A percentile compares a stretch with the other conserved stretches of the same genome.
Evolutionary conservation across 306 rosid genomes (phyloP).

Genomic region (Begonia masoniana): DNA sequence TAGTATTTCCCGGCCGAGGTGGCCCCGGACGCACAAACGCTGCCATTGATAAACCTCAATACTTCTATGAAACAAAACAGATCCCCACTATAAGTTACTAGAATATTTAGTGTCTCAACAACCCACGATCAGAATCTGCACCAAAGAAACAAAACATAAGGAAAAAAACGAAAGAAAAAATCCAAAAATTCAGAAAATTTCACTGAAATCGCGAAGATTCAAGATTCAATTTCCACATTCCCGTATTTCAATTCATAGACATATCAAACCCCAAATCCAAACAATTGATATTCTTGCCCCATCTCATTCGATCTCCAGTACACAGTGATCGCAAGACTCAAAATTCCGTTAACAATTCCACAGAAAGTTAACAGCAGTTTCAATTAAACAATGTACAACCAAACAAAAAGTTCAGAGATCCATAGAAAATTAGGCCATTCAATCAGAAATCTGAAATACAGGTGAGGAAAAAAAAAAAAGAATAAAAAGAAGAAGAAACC

Average conservation of each 20-base stretch:
- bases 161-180: not conserved
- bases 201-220: not conserved
- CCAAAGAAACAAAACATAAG: slow-evolving; percentile 1
- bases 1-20: slow-evolving; percentile 52
- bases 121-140: slow-evolving; percentile 21
- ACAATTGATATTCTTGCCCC: not conserved
- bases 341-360: not conserved
- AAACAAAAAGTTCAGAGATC: slow-evolving; percentile 1
- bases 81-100: slow-evolving; percentile 4
- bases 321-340: not conserved
- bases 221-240: slow-evolving; percentile 2
- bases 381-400: not conserved
- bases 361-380: not conserved
- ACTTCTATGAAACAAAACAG: no score
- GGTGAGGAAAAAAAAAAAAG: not conserved
- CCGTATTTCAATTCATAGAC: not conserved
- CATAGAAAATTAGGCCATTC: not conserved
- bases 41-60: slow-evolving; percentile 43
- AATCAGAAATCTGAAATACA: not conserved
- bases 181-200: slow-evolving; percentile 5
- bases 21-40: slow-evolving; percentile 97
- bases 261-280: not conserved
- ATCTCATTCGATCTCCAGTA: slow-evolving; percentile 1
- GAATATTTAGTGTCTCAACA: slow-evolving; percentile 14
- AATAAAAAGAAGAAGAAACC: slow-evolving; percentile 1